Evolutionary conservation across 495 filamentous ascomycete species (phyloP).

Genomic region (Tuber borchii): DNA sequence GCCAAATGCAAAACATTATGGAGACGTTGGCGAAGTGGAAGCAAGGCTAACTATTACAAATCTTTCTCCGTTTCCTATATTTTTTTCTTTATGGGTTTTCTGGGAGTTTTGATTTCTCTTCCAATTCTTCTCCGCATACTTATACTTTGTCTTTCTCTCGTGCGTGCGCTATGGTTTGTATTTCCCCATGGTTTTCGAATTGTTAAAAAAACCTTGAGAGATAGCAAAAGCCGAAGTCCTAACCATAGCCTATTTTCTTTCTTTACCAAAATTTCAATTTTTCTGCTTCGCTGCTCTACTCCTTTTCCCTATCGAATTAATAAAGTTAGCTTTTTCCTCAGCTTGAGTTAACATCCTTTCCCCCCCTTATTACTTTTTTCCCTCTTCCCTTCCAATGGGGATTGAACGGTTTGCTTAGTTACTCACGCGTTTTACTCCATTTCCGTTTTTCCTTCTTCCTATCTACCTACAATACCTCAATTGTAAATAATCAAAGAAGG

Average conservation of each 20-base stretch:
- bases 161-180: neutral
- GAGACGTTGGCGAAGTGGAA: constrained; percentile 47
- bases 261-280: neutral
- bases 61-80: neutral
- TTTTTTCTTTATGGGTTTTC: neutral
- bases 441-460: neutral
- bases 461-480: neutral
- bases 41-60: constrained; percentile 41
- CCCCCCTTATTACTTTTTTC: neutral
- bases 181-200: neutral
- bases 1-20: constrained; percentile 50
- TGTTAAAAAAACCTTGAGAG: neutral
- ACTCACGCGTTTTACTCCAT: neutral
- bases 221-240: neutral
- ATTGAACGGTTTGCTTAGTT: neutral
- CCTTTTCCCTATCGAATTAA: constrained; percentile 43
- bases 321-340: constrained; percentile 38
- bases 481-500: neutral
- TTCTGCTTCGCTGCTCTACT: neutral
- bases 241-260: neutral
- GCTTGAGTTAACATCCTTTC: neutral
- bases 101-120: neutral
- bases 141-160: neutral
- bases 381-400: neutral
- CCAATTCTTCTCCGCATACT: neutral